A percentile compares a stretch with the other conserved stretches of the same genome.
These are phyloP conservation scores for Usnea hakonensis DNA, from an alignment of 495 filamentous ascomycete genomes.

Conservation along the genomic window DNA sequence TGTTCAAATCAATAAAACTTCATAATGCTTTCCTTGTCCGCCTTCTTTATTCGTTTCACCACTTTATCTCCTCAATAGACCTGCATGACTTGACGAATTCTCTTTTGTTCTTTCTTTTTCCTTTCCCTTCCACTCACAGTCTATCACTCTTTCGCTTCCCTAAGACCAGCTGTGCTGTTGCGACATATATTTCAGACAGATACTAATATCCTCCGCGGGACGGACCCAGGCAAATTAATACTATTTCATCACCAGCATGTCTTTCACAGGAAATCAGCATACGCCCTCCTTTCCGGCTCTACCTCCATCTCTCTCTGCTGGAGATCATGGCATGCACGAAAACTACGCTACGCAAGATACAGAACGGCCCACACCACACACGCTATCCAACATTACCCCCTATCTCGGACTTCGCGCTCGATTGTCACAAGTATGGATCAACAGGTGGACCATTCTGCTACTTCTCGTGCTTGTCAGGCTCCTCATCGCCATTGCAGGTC, in stretches of 20 bases:
- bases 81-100: conserved; percentile 22
- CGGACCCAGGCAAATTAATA: conserved; percentile 24
- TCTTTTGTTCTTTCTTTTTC: conserved; percentile 22
- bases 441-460: conserved; percentile 89
- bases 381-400: conserved; percentile 63
- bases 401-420: conserved; percentile 86
- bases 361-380: conserved; percentile 41
- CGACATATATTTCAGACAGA: conserved; percentile 17
- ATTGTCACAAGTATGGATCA: conserved; percentile 93
- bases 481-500: conserved; percentile 60
- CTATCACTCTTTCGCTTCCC: conserved; percentile 10
- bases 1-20: conserved; percentile 17
- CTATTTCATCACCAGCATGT: conserved; percentile 27
- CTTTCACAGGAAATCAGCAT: conserved; percentile 30
- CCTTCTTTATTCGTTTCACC: conserved; percentile 17
- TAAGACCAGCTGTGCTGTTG: conserved; percentile 6
- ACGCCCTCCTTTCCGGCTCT: conserved; percentile 30
- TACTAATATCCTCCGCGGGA: conserved; percentile 28
- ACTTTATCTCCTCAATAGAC: conserved; percentile 12
- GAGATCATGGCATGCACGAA: conserved; percentile 48
- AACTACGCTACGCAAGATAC: conserved; percentile 40
- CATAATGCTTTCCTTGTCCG: conserved; percentile 17
- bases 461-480: conserved; percentile 74
- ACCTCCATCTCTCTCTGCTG: conserved; percentile 47
- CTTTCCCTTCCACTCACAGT: conserved; percentile 15